phyloP scores from a whole-genome alignment of 805 yeast species.

The Cyberlindnera mississippiensis region DNA sequence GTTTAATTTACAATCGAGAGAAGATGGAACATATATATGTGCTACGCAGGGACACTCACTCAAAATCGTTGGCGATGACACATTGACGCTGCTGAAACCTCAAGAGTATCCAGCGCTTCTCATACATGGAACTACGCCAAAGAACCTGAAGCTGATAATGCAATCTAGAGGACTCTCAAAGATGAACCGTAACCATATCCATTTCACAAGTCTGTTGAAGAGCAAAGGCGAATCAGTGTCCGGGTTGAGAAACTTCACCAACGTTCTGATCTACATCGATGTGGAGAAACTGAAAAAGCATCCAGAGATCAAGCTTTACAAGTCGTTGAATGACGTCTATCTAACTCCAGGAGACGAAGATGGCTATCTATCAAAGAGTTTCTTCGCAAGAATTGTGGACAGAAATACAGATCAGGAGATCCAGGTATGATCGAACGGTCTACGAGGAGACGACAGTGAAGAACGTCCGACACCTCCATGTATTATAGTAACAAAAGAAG shows the following conservation, averaged over 20 bases:
- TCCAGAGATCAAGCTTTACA: slow-evolving; percentile 47
- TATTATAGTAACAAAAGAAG: too few relatives aligned
- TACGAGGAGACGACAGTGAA: too few relatives aligned
- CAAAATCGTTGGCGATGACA: slow-evolving; percentile 36
- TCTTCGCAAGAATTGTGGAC: slow-evolving; percentile 39
- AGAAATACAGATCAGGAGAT: slow-evolving; percentile 12
- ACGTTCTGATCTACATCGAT: slow-evolving; percentile 62
- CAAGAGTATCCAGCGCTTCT: slow-evolving; percentile 48
- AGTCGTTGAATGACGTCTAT: slow-evolving; percentile 72
- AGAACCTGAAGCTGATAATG: slow-evolving; percentile 46
- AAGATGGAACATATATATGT: slow-evolving; percentile 45
- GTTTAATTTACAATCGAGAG: slow-evolving; percentile 42
- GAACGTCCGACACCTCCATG: too few relatives aligned
- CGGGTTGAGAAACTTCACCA: slow-evolving; percentile 62
- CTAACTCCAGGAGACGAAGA: slow-evolving; percentile 55
- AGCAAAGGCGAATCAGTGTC: slow-evolving; percentile 48
- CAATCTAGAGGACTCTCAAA: slow-evolving; percentile 51
- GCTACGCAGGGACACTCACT: slow-evolving; percentile 95
- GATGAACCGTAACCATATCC: slow-evolving; percentile 84
- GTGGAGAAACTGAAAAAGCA: slow-evolving; percentile 40
- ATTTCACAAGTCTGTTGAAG: slow-evolving; percentile 64
- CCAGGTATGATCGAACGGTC: neutral
- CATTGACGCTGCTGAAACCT: slow-evolving; percentile 35
- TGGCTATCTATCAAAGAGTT: slow-evolving; percentile 47
- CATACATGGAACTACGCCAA: slow-evolving; percentile 75